A percentile compares a stretch with the other conserved stretches of the same genome.
Evolutionary conservation across 441 rosid species (phyloP).

Genomic region (Hura crepitans): DNA sequence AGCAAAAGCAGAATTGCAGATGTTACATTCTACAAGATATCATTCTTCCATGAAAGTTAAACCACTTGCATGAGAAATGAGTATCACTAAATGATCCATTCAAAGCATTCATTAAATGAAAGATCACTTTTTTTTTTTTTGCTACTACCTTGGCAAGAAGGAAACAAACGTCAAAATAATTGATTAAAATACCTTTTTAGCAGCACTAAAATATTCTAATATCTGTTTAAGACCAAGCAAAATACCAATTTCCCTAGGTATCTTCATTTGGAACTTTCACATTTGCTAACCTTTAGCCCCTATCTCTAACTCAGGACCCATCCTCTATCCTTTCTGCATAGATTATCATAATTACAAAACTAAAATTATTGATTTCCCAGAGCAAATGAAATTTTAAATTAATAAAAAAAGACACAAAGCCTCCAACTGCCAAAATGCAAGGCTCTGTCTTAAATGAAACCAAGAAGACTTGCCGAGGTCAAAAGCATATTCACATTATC

Average conservation of each 20-base stretch:
- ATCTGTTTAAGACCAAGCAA: not conserved
- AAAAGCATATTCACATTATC: not conserved
- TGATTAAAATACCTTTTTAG: not conserved
- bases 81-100: not conserved
- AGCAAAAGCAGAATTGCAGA: not conserved
- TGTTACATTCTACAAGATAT: not conserved
- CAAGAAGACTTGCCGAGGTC: not conserved
- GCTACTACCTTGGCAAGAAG: not conserved
- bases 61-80: not conserved
- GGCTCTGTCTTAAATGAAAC: not conserved
- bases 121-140: not conserved
- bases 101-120: not conserved
- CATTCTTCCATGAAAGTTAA: not conserved
- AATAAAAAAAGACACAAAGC: not conserved
- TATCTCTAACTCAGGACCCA: not conserved
- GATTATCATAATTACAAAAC: not conserved
- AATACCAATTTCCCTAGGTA: not conserved
- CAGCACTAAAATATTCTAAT: not conserved
- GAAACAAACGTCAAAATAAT: not conserved
- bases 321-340: constrained; percentile 1
- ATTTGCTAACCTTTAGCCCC: not conserved
- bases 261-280: not conserved
- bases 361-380: not conserved
- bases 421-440: not conserved
- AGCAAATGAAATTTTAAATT: not conserved